phyloP scores from a whole-genome alignment of 2,329 filamentous ascomycete species.

The Epichloe typhina region DNA sequence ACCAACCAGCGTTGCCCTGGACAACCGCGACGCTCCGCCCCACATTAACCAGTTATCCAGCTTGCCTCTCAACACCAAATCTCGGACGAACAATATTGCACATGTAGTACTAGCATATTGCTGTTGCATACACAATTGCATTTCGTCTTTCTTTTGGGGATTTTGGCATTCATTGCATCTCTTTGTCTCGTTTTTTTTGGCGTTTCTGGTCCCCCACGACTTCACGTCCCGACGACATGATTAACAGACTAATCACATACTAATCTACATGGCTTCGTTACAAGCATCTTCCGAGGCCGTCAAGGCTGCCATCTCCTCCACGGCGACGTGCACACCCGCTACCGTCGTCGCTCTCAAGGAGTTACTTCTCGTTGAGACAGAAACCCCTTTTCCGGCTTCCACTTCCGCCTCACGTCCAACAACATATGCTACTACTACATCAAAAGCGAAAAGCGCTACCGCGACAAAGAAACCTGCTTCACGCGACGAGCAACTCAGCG shows the following conservation, averaged over 20 bases:
- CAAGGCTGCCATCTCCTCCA: slow-evolving; percentile 39
- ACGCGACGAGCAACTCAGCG: slow-evolving; percentile 17
- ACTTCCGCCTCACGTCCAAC: slow-evolving; percentile 15
- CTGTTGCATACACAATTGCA: slow-evolving; percentile 11
- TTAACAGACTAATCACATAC: slow-evolving; percentile 15
- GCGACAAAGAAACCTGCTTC: slow-evolving; percentile 9
- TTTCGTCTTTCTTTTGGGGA: slow-evolving; percentile 10
- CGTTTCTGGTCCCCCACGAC: slow-evolving; percentile 2
- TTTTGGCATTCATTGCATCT: not conserved
- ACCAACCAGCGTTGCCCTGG: slow-evolving; percentile 19
- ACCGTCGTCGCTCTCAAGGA: slow-evolving; percentile 35
- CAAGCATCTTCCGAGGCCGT: slow-evolving; percentile 34
- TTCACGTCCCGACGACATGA: slow-evolving; percentile 19
- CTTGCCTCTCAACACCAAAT: slow-evolving; percentile 7
- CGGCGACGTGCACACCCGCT: slow-evolving; percentile 38
- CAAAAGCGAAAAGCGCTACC: slow-evolving; percentile 13
- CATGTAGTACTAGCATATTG: slow-evolving; percentile 5
- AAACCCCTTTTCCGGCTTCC: slow-evolving; percentile 13
- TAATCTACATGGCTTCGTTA: slow-evolving; percentile 28
- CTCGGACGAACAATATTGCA: slow-evolving; percentile 7
- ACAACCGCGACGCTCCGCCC: slow-evolving; percentile 24
- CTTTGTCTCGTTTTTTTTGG: slow-evolving; percentile 5
- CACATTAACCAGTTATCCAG: not conserved
- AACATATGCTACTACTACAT: slow-evolving; percentile 13
- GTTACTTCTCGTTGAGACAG: slow-evolving; percentile 25